Percentiles rank a stretch among this genome's conserved stretches.
These are phyloP conservation scores for Spongispora temasekensis DNA, from an alignment of 1,284 basidiomycete species.

Conservation along the genomic window DNA sequence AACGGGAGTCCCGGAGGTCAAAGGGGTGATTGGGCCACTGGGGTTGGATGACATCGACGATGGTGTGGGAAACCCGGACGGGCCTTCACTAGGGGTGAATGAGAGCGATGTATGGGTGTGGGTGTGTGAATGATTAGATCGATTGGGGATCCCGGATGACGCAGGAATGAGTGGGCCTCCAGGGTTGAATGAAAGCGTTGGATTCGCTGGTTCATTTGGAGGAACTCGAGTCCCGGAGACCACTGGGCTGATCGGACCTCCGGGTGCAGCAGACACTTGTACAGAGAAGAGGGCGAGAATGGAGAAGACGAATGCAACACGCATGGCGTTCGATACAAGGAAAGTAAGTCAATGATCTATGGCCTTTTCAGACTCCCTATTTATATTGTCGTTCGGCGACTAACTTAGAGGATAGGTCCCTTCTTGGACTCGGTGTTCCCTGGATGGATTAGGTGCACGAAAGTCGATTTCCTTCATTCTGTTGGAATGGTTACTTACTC, in stretches of 20 bases:
- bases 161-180: neutral
- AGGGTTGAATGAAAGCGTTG: neutral
- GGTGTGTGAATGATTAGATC: too few relatives aligned
- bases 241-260: neutral
- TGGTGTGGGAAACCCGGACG: too few relatives aligned
- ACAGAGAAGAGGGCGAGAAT: neutral
- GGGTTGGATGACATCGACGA: neutral
- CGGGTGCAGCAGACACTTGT: too few relatives aligned
- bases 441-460: too few relatives aligned
- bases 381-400: neutral
- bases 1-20: neutral
- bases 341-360: neutral
- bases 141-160: neutral
- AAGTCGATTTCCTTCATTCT: too few relatives aligned
- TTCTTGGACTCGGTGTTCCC: too few relatives aligned
- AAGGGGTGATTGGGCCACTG: neutral
- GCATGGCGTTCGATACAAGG: neutral
- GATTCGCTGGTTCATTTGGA: too few relatives aligned
- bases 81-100: neutral
- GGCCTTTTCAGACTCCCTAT: too few relatives aligned
- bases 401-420: too few relatives aligned
- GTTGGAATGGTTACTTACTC: too few relatives aligned
- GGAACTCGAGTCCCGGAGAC: too few relatives aligned
- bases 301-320: neutral
- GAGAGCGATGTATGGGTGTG: neutral